Conservation (phyloP, 1,284 basidiomycete species). For the Heterobasidion irregulare region DNA sequence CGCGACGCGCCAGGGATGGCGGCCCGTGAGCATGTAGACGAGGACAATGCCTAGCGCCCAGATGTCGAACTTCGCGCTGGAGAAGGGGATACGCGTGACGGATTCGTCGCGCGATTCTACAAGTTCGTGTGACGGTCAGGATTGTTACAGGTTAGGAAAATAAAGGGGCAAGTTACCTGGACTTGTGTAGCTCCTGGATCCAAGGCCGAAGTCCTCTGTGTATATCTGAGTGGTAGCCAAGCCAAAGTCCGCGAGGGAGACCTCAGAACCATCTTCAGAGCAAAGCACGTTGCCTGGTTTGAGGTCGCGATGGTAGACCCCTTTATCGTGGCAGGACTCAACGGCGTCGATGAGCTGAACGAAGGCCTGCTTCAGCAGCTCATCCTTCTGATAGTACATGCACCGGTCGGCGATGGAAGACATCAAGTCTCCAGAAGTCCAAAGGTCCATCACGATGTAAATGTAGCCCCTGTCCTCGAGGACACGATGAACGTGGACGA, state of each 20-base stretch:
- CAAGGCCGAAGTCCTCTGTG: conserved; percentile 40
- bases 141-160: background rate
- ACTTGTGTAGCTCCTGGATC: conserved; percentile 54
- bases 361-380: conserved; percentile 42
- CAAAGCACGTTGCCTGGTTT: background rate
- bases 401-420: conserved; percentile 46
- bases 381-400: conserved; percentile 40
- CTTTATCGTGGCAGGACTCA: conserved; percentile 47
- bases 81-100: conserved; percentile 37
- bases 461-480: conserved; percentile 40
- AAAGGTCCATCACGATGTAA: conserved; percentile 59
- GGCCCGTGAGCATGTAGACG: conserved; percentile 76
- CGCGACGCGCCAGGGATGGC: conserved; percentile 84
- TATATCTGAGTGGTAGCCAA: conserved; percentile 46
- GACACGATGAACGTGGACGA: conserved; percentile 51
- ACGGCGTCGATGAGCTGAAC: conserved; percentile 58
- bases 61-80: conserved; percentile 73
- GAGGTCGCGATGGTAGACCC: conserved; percentile 48
- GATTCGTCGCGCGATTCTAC: conserved; percentile 22
- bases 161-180: conserved; percentile 30
- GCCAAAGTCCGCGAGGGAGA: conserved; percentile 34
- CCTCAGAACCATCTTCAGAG: background rate
- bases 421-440: conserved; percentile 58
- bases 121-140: background rate
- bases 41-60: conserved; percentile 66